A percentile compares a stretch with the other conserved stretches of the same genome.
Evolutionary conservation across 140 eudicot genomes (phyloP).

Genomic region (Stevia rebaudiana): DNA sequence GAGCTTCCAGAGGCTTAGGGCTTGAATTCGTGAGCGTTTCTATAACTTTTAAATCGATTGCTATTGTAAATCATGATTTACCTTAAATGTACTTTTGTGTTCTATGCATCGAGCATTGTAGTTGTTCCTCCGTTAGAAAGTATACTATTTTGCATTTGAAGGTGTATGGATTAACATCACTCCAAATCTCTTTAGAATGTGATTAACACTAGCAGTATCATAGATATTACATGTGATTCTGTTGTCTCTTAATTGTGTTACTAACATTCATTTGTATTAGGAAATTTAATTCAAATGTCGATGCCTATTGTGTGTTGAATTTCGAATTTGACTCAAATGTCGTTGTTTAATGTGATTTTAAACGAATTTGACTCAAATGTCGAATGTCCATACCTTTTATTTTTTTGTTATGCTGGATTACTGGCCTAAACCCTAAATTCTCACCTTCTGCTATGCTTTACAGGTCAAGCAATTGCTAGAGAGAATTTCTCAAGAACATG

Average conservation of each 20-base stretch:
- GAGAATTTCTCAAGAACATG: constrained; percentile 55
- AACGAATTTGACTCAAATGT: no score
- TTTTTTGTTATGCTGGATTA: no score
- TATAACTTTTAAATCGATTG: not conserved
- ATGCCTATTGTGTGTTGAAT: not conserved
- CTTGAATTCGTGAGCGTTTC: constrained; percentile 70
- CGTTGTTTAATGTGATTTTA: not conserved
- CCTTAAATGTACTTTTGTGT: constrained; percentile 2
- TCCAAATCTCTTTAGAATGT: not conserved
- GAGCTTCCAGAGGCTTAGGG: constrained; percentile 96
- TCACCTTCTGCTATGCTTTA: not conserved
- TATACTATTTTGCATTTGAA: not conserved
- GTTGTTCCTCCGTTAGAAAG: no score
- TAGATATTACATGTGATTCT: not conserved
- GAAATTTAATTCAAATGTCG: not conserved
- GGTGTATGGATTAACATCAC: not conserved
- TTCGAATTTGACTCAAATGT: not conserved
- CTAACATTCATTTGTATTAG: not conserved
- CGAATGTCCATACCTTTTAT: no score
- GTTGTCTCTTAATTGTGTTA: not conserved
- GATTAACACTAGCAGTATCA: not conserved
- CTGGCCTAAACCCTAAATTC: not conserved
- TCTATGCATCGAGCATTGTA: not conserved
- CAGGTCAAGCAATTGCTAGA: constrained; percentile 84
- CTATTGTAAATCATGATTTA: not conserved